Conservation (phyloP, 2,329 filamentous ascomycete genomes). For the Elsinoe batatas region DNA sequence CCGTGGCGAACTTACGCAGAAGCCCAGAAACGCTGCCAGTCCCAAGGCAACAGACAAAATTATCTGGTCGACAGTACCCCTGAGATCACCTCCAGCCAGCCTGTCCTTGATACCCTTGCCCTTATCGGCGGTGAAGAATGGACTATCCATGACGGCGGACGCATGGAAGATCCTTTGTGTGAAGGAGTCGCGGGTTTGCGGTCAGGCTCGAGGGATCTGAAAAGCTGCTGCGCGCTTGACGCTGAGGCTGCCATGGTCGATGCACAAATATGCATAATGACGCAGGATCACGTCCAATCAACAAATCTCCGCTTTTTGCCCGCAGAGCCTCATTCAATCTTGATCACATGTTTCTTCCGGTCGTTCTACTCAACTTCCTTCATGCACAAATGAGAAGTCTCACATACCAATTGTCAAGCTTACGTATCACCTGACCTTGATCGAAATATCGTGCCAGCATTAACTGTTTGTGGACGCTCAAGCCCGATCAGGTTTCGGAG, state of each 20-base stretch:
- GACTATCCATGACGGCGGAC: neutral
- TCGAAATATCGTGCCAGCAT: too few species aligned
- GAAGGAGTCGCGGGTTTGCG: neutral
- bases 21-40: constrained; percentile 59
- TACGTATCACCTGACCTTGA: too few species aligned
- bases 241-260: neutral
- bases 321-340: neutral
- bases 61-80: constrained; percentile 52
- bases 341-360: neutral
- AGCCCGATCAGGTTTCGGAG: too few species aligned
- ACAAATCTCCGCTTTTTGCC: constrained; percentile 30
- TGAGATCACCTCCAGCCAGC: constrained; percentile 27
- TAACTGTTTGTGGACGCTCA: too few species aligned
- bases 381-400: neutral
- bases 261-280: constrained; percentile 10
- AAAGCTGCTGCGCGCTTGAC: neutral
- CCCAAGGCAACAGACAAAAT: constrained; percentile 63
- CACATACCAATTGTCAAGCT: too few species aligned
- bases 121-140: neutral
- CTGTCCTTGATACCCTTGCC: constrained; percentile 19
- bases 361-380: neutral
- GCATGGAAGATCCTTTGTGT: neutral
- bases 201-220: constrained; percentile 1
- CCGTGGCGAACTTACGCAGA: constrained; percentile 50
- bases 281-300: constrained; percentile 22